phyloP scores from a whole-genome alignment of 495 filamentous ascomycete species.

The Hyaloscypha bicolor region DNA sequence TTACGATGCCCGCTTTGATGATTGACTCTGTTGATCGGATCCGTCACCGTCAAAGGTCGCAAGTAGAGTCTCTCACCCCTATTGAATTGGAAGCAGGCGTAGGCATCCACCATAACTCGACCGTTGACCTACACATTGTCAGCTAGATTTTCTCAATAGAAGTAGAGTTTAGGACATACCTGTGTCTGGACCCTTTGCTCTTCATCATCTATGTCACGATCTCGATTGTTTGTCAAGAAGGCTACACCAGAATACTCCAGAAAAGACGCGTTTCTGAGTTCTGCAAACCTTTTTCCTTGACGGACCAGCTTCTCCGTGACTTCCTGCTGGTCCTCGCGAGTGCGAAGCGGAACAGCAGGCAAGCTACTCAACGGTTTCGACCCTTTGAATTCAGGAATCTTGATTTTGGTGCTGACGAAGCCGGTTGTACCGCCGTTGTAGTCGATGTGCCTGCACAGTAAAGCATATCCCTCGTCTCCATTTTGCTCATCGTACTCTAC shows the following conservation, averaged over 20 bases:
- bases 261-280: conserved; percentile 1
- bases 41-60: neutral
- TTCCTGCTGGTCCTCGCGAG: conserved; percentile 78
- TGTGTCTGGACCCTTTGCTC: neutral
- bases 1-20: too few relatives aligned
- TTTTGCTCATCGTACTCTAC: neutral
- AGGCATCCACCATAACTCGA: neutral
- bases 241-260: neutral
- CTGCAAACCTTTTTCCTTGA: neutral
- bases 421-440: conserved; percentile 65
- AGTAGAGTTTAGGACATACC: neutral
- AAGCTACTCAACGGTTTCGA: conserved; percentile 77
- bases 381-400: conserved; percentile 77
- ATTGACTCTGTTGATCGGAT: neutral
- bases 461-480: neutral
- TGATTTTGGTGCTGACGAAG: conserved; percentile 58
- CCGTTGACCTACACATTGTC: neutral
- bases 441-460: conserved; percentile 44
- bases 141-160: neutral
- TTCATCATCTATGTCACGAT: neutral
- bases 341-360: conserved; percentile 72
- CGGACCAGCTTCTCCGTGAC: conserved; percentile 57
- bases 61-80: neutral
- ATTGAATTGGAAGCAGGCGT: neutral
- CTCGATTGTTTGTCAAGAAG: neutral